phyloP scores from a whole-genome alignment of 352 stramenopile species.

The Phytophthora macrochlamydospora region DNA sequence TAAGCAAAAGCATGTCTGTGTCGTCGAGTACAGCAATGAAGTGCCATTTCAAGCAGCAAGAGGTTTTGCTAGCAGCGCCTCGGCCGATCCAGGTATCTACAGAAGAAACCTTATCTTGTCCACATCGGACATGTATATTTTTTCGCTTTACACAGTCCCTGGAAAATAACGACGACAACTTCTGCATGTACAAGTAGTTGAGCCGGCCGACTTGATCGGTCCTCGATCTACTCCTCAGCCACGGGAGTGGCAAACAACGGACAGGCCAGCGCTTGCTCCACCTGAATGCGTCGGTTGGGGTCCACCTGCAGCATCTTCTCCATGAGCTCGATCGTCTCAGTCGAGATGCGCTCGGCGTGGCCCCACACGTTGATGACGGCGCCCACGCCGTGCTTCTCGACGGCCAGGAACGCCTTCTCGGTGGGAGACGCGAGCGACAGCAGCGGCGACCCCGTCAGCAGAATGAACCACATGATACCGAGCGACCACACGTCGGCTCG shows the following conservation, averaged over 20 bases:
- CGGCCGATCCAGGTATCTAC: too few species aligned
- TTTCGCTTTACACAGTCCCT: too few species aligned
- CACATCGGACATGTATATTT: too few species aligned
- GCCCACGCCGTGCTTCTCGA: constrained; percentile 25
- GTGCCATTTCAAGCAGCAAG: too few species aligned
- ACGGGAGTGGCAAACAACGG: not conserved
- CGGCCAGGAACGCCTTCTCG: constrained; percentile 33
- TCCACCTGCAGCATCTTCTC: constrained; percentile 42
- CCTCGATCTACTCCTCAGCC: constrained; percentile 8
- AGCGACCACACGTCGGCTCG: constrained; percentile 72
- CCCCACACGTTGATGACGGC: constrained; percentile 44
- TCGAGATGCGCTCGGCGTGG: constrained; percentile 12
- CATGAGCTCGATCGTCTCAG: constrained; percentile 22
- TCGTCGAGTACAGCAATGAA: too few species aligned
- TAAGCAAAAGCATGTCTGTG: constrained; percentile 8
- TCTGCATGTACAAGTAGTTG: too few species aligned
- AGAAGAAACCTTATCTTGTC: too few species aligned
- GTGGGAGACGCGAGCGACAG: constrained; percentile 36
- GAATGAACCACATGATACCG: constrained; percentile 68
- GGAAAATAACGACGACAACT: too few species aligned
- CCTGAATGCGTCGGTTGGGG: constrained; percentile 12
- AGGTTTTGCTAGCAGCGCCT: too few species aligned
- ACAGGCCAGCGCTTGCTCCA: constrained; percentile 21
- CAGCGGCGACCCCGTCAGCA: constrained; percentile 64
- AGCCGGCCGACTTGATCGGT: too few species aligned